Percentiles rank a stretch among this genome's conserved stretches.
Evolutionary conservation across 306 rosid genomes (phyloP).

Genomic region (Glycine soja): DNA sequence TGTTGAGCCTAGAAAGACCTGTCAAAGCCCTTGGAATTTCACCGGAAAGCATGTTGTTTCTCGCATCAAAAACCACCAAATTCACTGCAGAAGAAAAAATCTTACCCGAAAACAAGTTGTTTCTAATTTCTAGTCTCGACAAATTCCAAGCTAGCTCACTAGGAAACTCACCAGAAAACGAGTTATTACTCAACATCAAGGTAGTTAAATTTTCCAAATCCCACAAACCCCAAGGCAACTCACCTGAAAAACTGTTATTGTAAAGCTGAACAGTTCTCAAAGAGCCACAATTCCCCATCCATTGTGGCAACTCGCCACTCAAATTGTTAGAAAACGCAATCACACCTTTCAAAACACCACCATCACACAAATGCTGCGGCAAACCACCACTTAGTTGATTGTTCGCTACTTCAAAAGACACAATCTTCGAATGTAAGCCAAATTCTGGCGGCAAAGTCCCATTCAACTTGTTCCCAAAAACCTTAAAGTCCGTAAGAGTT

Average conservation of each 20-base stretch:
- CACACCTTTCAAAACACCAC: neutral
- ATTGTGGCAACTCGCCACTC: neutral
- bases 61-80: no score
- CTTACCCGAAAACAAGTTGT: neutral
- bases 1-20: no score
- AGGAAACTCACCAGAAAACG: neutral
- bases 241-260: neutral
- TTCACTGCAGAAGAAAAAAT: neutral
- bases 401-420: neutral
- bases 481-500: neutral
- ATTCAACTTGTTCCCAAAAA: neutral
- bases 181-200: neutral
- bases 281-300: neutral
- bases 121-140: neutral
- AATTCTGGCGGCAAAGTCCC: neutral
- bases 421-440: neutral
- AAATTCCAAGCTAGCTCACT: neutral
- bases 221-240: neutral
- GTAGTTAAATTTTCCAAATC: neutral
- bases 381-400: neutral
- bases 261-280: neutral
- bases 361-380: neutral
- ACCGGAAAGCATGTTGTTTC: no score
- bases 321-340: neutral
- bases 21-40: no score